These are phyloP conservation scores for Lagenaria siceraria DNA, from an alignment of 306 rosid genomes.

Conservation along the genomic window DNA sequence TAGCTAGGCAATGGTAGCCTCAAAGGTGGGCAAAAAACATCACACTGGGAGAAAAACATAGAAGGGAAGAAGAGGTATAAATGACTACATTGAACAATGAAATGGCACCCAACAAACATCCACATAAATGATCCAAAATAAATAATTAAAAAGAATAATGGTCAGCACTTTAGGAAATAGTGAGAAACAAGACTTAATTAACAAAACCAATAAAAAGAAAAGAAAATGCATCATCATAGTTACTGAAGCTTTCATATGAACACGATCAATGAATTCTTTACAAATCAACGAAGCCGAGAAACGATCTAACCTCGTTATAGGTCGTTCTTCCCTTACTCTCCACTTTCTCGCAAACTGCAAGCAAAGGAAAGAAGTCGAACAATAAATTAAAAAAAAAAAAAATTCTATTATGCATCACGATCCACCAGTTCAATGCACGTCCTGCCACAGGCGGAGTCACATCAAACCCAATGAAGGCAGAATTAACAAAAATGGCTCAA, in stretches of 20 bases:
- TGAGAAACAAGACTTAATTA: neutral
- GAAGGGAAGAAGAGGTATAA: neutral
- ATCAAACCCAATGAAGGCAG: neutral
- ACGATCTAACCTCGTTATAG: constrained; percentile 72
- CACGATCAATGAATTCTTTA: neutral
- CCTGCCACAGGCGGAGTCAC: neutral
- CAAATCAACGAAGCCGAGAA: neutral
- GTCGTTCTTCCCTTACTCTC: constrained; percentile 97
- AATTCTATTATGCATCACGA: neutral
- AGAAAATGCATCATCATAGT: neutral
- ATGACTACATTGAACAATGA: neutral
- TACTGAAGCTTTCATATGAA: neutral
- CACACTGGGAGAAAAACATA: neutral
- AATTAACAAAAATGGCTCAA: constrained; percentile 3
- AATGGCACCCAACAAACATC: neutral
- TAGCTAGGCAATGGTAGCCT: neutral
- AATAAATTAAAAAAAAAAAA: neutral
- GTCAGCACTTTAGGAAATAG: neutral
- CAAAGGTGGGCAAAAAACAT: neutral
- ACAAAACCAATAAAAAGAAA: neutral
- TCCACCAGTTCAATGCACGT: neutral
- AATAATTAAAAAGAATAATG: neutral
- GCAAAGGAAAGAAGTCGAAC: constrained; percentile 17
- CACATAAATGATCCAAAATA: neutral
- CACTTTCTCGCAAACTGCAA: constrained; percentile 88